Percentiles rank a stretch among this genome's conserved stretches.
phyloP scores from a whole-genome alignment of 2,329 filamentous ascomycete species.

The Colletotrichum cereale region DNA sequence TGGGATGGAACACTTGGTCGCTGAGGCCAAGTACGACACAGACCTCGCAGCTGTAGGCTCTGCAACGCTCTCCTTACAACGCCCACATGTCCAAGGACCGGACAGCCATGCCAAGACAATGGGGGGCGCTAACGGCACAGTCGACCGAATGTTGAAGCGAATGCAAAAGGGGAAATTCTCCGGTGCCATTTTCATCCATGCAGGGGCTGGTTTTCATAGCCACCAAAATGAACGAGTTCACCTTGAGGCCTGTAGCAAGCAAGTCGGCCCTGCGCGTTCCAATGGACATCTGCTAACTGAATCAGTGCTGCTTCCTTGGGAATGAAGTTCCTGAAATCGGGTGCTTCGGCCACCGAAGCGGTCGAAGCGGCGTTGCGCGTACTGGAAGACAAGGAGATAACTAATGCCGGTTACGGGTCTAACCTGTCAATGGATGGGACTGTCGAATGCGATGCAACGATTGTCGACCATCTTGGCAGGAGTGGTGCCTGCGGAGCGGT shows the following conservation, averaged over 20 bases:
- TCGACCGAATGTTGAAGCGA: constrained; percentile 55
- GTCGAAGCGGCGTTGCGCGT: constrained; percentile 89
- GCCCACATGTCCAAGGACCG: neutral
- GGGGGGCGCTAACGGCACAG: constrained; percentile 54
- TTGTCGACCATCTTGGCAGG: constrained; percentile 90
- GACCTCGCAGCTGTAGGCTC: neutral
- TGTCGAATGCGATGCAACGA: constrained; percentile 94
- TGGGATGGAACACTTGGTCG: constrained; percentile 29
- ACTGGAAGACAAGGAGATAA: constrained; percentile 94
- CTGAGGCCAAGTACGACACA: constrained; percentile 9
- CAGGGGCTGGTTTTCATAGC: constrained; percentile 95
- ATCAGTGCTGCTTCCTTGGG: constrained; percentile 83
- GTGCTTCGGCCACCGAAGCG: constrained; percentile 86
- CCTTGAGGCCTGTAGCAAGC: constrained; percentile 90
- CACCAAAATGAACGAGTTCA: constrained; percentile 86
- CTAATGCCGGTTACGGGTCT: constrained; percentile 95
- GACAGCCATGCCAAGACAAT: neutral
- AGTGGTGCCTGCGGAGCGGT: constrained; percentile 95
- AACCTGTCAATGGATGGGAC: constrained; percentile 91
- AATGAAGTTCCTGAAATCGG: constrained; percentile 84
- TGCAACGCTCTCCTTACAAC: neutral
- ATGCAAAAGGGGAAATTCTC: constrained; percentile 53
- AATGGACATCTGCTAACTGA: constrained; percentile 1
- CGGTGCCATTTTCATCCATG: constrained; percentile 92
- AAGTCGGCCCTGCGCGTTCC: constrained; percentile 51